Conservation (phyloP, 495 filamentous ascomycete species). For the Diplogelasinospora grovesii region DNA sequence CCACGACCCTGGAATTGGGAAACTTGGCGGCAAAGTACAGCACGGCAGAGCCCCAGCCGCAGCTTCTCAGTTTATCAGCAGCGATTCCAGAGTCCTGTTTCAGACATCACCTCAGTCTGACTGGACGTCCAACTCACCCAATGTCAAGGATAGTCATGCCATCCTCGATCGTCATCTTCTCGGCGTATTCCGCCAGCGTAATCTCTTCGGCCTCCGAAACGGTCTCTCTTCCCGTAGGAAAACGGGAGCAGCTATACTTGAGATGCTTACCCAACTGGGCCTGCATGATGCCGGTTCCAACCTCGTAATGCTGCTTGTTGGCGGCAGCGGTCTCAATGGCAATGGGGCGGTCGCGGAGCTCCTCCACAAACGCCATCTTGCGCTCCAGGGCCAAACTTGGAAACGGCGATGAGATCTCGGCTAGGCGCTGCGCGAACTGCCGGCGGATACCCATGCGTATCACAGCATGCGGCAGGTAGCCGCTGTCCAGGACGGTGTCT, state of each 20-base stretch:
- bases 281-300: slow-evolving; percentile 50
- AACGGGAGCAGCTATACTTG: slow-evolving; percentile 58
- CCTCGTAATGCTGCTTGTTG: slow-evolving; percentile 63
- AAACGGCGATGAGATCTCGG: slow-evolving; percentile 38
- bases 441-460: slow-evolving; percentile 52
- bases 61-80: slow-evolving; percentile 29
- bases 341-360: slow-evolving; percentile 48
- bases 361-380: slow-evolving; percentile 53
- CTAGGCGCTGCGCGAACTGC: slow-evolving; percentile 47
- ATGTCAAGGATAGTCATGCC: slow-evolving; percentile 58
- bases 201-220: slow-evolving; percentile 55
- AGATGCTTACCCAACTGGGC: slow-evolving; percentile 55
- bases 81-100: too few relatives aligned
- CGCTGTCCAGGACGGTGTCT: slow-evolving; percentile 44
- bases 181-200: slow-evolving; percentile 56
- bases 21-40: slow-evolving; percentile 56
- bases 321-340: slow-evolving; percentile 55
- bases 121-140: slow-evolving; percentile 44
- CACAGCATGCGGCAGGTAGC: slow-evolving; percentile 51
- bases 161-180: slow-evolving; percentile 47
- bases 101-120: slow-evolving; percentile 6
- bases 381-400: slow-evolving; percentile 38
- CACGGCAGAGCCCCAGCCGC: slow-evolving; percentile 59
- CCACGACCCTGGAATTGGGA: slow-evolving; percentile 51
- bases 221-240: slow-evolving; percentile 48